A percentile compares a stretch with the other conserved stretches of the same genome.
Evolutionary conservation across 2,329 filamentous ascomycete genomes (phyloP).

Genomic region (Nothophoma quercina): DNA sequence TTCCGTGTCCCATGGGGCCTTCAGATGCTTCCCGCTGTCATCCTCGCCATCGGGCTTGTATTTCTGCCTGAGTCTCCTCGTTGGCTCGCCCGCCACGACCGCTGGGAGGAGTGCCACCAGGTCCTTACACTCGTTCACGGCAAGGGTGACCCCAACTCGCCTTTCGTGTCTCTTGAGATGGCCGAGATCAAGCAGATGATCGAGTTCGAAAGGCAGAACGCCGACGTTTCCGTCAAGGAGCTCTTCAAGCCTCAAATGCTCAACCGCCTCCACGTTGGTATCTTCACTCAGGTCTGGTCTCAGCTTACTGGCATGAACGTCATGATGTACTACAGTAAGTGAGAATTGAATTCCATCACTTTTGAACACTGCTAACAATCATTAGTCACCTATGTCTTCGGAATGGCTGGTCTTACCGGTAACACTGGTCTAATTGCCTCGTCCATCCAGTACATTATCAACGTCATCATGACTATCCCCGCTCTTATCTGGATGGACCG

Average conservation of each 20-base stretch:
- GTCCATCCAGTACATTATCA: conserved; percentile 79
- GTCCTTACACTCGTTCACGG: conserved; percentile 55
- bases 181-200: conserved; percentile 76
- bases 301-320: conserved; percentile 81
- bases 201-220: conserved; percentile 74
- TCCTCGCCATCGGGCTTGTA: conserved; percentile 58
- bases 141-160: conserved; percentile 68
- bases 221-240: conserved; percentile 74
- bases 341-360: background rate
- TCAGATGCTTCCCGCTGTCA: conserved; percentile 48
- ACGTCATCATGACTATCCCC: conserved; percentile 79
- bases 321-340: conserved; percentile 60
- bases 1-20: conserved; percentile 51
- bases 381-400: conserved; percentile 66
- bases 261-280: conserved; percentile 73
- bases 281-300: conserved; percentile 79
- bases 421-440: conserved; percentile 69
- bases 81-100: conserved; percentile 56
- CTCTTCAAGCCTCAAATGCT: conserved; percentile 77
- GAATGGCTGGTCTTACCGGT: conserved; percentile 72
- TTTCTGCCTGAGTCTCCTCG: conserved; percentile 57
- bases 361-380: background rate
- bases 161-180: conserved; percentile 72
- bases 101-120: conserved; percentile 54
- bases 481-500: conserved; percentile 77